These are phyloP conservation scores for Colletotrichum navitas DNA, from an alignment of 2,329 filamentous ascomycete genomes.

Conservation along the genomic window DNA sequence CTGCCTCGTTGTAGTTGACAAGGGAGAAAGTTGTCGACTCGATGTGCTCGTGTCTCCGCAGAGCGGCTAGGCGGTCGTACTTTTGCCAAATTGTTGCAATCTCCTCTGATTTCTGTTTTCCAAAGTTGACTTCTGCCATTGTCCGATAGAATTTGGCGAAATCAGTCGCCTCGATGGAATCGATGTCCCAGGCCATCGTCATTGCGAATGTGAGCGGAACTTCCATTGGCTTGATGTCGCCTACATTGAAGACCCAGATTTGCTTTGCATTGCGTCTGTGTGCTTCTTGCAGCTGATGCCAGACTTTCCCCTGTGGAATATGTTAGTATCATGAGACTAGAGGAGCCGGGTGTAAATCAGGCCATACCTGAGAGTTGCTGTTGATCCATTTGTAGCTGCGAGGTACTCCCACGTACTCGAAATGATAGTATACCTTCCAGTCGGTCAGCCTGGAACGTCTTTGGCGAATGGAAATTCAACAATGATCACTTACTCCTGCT, in stretches of 20 bases:
- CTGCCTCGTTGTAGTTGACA: conserved; percentile 71
- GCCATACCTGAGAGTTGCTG: conserved; percentile 65
- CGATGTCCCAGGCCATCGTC: conserved; percentile 68
- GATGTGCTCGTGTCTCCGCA: conserved; percentile 72
- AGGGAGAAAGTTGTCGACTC: conserved; percentile 68
- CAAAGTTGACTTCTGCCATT: conserved; percentile 54
- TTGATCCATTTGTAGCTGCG: conserved; percentile 74
- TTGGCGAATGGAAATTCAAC: rapidly evolving
- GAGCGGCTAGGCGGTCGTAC: conserved; percentile 62
- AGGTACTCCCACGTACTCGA: conserved; percentile 73
- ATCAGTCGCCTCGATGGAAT: conserved; percentile 60
- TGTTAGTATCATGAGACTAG: neutral
- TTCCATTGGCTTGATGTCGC: conserved; percentile 71
- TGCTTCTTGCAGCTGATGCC: conserved; percentile 68
- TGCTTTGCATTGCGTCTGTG: conserved; percentile 61
- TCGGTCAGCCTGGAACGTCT: conserved; percentile 39
- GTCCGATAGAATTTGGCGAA: conserved; percentile 17
- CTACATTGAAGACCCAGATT: conserved; percentile 74
- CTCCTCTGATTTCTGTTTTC: conserved; percentile 55
- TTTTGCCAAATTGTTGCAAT: conserved; percentile 65
- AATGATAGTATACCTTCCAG: conserved; percentile 62
- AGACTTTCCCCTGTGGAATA: conserved; percentile 49
- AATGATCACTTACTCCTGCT: conserved; percentile 59
- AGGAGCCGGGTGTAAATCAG: neutral
- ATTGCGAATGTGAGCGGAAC: conserved; percentile 68